A percentile compares a stretch with the other conserved stretches of the same genome.
Conservation (phyloP, 805 yeast genomes). For the Candida fluviatilis region DNA sequence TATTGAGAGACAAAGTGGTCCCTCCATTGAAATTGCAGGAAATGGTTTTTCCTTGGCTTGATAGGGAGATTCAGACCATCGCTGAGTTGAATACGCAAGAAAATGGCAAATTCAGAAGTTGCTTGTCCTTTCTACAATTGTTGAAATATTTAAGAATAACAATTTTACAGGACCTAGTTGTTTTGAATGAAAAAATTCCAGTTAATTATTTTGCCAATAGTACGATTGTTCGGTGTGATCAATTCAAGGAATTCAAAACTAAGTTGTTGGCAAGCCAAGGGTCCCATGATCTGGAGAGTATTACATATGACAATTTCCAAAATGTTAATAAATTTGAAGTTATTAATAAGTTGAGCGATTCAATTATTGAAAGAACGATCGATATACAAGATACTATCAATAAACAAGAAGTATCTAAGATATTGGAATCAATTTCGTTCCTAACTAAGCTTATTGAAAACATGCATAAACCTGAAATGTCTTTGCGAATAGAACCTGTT, state of each 20-base stretch:
- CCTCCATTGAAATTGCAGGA: slow-evolving; percentile 1
- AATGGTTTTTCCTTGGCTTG: slow-evolving; percentile 2
- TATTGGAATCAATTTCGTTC: not conserved
- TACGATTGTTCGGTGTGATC: not conserved
- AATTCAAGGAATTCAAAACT: not conserved
- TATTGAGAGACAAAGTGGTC: not conserved
- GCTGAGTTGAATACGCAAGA: not conserved
- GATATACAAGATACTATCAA: not conserved
- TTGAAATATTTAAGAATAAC: slow-evolving; percentile 1
- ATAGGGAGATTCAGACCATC: not conserved
- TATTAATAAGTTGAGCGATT: not conserved
- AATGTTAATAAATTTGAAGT: not conserved
- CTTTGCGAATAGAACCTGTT: too few relatives aligned
- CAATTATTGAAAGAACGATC: slow-evolving; percentile 1
- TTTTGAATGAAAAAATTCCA: not conserved
- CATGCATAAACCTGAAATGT: too few relatives aligned
- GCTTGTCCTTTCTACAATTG: not conserved
- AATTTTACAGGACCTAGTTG: slow-evolving; percentile 1
- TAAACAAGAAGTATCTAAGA: slow-evolving; percentile 1
- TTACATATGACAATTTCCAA: not conserved
- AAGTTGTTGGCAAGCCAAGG: too few relatives aligned
- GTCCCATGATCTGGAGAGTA: too few relatives aligned
- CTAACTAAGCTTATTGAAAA: not conserved
- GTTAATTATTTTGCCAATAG: slow-evolving; percentile 1
- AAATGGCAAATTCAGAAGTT: not conserved